Base-by-base conservation (phyloP, 129 eudicot genomes). In the Heracleum sosnowskyi region DNA sequence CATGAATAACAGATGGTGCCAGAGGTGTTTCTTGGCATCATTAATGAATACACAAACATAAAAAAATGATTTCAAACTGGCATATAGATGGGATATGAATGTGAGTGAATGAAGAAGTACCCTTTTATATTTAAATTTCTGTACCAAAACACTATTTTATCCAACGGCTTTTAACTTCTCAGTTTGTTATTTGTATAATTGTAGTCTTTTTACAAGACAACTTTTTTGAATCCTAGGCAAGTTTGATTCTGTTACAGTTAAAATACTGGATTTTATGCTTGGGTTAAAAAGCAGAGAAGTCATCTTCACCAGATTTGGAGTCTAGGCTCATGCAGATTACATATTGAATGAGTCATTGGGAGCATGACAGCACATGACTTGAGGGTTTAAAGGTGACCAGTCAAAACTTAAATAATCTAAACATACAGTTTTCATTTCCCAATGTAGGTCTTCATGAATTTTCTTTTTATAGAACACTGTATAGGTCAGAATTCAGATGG, bases 21-120 rank as follows among this genome's bases (percentile, higher is more conserved):
- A 87, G 91, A 81, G 64, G 72, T 85, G 85, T 83, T 84, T 69
- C 86, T 87, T 87, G 94, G 87, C 84, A 89, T 87, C 84, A 89
- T 78, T 85, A 64, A 84, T 89, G 90, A 78, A 86, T 66, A 76
- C 76, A 83, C 37, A 73, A 80, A 66, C 78, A 84, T 69, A 16
- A 41, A 42, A 74, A 78, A 78, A 73, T 77, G 81, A n/a, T 72
- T 82, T 39, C 85, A 77, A 87, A 86, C 88, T 84, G 94, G 87
- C 87, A 83, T 57, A 76, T 87, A 81, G 93, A 85, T 85, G 81
- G 85, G 82, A 84, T 89, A 84, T 83, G 88, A 84, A 81, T 86
- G 90, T 82, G 88, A 83, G 79, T 82, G 87, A 83, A 79, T 83
- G 83, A 85, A 81, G 87, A 86, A 75, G 74, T 69, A 35, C 41